Evolutionary conservation across 148 eudicot species (phyloP).

Genomic region (Vaccinium vitisidaea): DNA sequence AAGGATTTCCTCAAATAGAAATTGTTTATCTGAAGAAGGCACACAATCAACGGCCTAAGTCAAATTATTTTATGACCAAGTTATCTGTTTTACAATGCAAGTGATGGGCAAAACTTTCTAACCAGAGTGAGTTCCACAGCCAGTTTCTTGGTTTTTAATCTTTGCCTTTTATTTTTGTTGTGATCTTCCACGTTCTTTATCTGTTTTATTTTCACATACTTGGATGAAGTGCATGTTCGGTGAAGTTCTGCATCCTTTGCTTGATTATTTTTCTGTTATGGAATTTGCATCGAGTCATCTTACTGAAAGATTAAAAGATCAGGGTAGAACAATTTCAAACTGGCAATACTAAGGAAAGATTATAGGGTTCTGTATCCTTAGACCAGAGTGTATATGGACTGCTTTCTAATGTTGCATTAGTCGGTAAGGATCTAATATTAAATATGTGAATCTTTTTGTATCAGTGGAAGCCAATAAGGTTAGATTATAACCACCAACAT

Average conservation of each 20-base stretch:
- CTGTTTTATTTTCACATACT: not conserved
- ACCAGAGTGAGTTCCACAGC: not conserved
- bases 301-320: too few species aligned
- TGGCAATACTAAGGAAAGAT: not conserved
- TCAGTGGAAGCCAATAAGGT: not conserved
- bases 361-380: not conserved
- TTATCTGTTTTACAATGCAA: not conserved
- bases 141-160: not conserved
- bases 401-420: not conserved
- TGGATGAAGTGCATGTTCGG: not conserved
- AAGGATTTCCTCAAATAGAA: not conserved
- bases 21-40: not conserved
- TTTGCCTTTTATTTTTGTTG: not conserved
- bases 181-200: not conserved
- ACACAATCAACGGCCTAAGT: not conserved
- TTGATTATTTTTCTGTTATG: not conserved
- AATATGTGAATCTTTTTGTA: not conserved
- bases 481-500: not conserved
- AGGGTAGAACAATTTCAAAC: too few species aligned
- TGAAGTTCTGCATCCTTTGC: not conserved
- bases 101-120: not conserved
- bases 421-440: not conserved
- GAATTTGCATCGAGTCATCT: not conserved
- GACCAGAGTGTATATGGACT: not conserved
- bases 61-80: not conserved